Evolutionary conservation across 805 yeast species (phyloP).

Genomic region (Hanseniaspora meyeri): DNA sequence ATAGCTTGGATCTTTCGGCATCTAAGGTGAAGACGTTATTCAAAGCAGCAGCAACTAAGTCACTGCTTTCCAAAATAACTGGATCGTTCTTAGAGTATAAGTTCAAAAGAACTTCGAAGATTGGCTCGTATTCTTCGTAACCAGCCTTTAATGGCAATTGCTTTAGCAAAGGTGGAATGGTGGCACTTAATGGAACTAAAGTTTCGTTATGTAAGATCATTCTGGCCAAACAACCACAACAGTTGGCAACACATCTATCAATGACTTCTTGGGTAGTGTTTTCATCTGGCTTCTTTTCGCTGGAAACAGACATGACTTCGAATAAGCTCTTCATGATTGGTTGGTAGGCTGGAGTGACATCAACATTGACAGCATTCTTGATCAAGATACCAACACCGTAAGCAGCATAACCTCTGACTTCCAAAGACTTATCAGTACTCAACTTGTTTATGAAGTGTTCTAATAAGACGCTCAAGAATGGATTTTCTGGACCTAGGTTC

Average conservation of each 20-base stretch:
- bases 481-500: conserved; percentile 56
- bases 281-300: conserved; percentile 50
- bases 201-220: conserved; percentile 62
- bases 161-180: conserved; percentile 58
- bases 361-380: conserved; percentile 34
- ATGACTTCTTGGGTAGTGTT: conserved; percentile 70
- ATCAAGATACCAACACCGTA: conserved; percentile 81
- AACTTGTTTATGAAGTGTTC: conserved; percentile 58
- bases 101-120: conserved; percentile 62
- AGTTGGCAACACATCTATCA: conserved; percentile 80
- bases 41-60: conserved; percentile 53
- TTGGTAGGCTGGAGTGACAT: conserved; percentile 52
- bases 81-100: conserved; percentile 55
- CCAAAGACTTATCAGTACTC: conserved; percentile 63
- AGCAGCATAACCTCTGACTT: conserved; percentile 89
- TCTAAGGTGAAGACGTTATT: conserved; percentile 64
- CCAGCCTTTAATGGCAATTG: conserved; percentile 82
- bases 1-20: conserved; percentile 55
- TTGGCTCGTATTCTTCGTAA: conserved; percentile 84
- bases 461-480: conserved; percentile 57
- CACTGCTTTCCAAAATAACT: conserved; percentile 42
- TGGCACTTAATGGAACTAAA: conserved; percentile 64
- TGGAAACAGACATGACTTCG: conserved; percentile 65
- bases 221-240: conserved; percentile 94
- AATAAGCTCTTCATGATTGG: conserved; percentile 55